These are phyloP conservation scores for Neurospora terricola DNA, from an alignment of 495 filamentous ascomycete genomes.

Conservation along the genomic window DNA sequence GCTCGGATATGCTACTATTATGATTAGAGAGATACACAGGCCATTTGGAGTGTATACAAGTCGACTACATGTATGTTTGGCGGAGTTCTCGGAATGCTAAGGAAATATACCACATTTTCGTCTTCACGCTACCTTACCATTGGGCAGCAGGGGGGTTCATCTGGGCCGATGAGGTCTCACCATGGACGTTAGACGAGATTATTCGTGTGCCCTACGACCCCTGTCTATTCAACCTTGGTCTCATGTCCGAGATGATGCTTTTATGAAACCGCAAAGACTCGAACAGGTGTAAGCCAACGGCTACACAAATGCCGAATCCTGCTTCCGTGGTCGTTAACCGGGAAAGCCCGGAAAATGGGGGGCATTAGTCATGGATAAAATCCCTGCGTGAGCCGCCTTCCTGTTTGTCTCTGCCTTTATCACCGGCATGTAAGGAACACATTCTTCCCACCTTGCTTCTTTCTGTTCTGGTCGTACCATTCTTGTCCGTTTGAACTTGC, in stretches of 20 bases:
- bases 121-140: not conserved
- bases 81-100: not conserved
- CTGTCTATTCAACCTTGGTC: not conserved
- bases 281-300: not conserved
- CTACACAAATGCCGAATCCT: not conserved
- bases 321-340: not conserved
- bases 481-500: not conserved
- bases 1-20: not conserved
- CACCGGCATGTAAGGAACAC: not conserved
- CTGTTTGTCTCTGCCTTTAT: not conserved
- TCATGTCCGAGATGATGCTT: not conserved
- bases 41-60: not conserved
- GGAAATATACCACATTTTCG: not conserved
- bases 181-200: not conserved
- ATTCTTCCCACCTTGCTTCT: not conserved
- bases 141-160: not conserved
- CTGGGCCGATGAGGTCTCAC: not conserved
- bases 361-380: not conserved
- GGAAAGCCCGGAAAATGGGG: not conserved
- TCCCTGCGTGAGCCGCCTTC: not conserved
- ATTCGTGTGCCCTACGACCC: not conserved
- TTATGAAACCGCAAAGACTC: not conserved
- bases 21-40: not conserved
- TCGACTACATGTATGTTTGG: not conserved
- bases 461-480: not conserved